Conservation (phyloP, 208 protist genomes). For the Trypanosoma brucei region DNA sequence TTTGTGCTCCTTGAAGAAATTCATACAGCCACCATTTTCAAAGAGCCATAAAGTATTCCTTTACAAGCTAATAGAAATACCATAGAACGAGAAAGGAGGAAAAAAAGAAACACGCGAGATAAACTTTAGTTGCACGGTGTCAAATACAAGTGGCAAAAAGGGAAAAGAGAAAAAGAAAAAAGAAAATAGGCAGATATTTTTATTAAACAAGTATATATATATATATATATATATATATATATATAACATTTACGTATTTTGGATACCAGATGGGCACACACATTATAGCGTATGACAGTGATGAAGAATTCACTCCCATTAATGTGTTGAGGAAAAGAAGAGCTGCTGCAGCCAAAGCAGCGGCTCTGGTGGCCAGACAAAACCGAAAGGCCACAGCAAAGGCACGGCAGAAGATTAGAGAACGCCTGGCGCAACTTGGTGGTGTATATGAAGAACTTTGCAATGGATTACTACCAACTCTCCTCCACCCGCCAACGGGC, state of each 20-base stretch:
- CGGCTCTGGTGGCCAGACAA: not conserved
- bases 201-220: too few relatives aligned
- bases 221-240: too few relatives aligned
- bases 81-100: not conserved
- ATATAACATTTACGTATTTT: too few relatives aligned
- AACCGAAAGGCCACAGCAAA: slow-evolving; percentile 10
- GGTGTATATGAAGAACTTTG: slow-evolving; percentile 43
- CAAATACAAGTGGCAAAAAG: not conserved
- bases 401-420: slow-evolving; percentile 13
- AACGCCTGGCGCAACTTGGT: slow-evolving; percentile 36
- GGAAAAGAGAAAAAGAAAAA: not conserved
- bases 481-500: not conserved
- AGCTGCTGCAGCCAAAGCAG: too few relatives aligned
- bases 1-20: too few relatives aligned
- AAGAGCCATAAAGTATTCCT: too few relatives aligned
- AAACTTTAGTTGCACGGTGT: not conserved
- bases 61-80: not conserved
- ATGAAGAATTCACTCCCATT: not conserved
- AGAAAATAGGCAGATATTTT: not conserved
- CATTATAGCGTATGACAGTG: slow-evolving; percentile 16
- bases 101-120: not conserved
- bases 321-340: too few relatives aligned
- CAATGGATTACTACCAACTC: slow-evolving; percentile 18
- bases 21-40: too few relatives aligned
- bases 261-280: not conserved